Percentiles rank a stretch among this genome's conserved stretches.
Evolutionary conservation across 306 rosid genomes (phyloP).

Genomic region (Oemleria cerasiformis): DNA sequence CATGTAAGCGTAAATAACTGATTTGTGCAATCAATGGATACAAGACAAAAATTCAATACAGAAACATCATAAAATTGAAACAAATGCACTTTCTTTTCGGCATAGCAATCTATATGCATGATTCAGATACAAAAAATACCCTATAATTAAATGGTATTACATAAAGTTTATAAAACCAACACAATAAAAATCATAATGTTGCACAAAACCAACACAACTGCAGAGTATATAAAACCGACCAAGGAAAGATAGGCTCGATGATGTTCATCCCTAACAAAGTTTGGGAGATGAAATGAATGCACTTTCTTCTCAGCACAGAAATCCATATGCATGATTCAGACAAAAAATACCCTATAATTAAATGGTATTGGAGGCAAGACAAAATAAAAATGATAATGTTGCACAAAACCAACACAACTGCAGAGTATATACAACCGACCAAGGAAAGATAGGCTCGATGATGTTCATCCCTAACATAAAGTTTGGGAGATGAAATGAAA

Average conservation of each 20-base stretch:
- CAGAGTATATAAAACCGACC: background rate
- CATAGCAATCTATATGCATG: background rate
- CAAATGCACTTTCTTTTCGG: background rate
- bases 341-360: background rate
- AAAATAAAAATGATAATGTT: background rate
- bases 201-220: background rate
- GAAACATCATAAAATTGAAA: too few species aligned
- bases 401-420: background rate
- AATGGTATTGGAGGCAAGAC: background rate
- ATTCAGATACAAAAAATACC: background rate
- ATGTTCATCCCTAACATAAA: background rate
- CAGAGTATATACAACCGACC: background rate
- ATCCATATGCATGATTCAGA: background rate
- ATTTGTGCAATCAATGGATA: background rate
- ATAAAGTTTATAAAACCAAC: too few species aligned
- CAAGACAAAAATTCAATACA: too few species aligned
- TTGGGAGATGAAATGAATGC: background rate
- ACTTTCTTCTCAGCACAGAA: too few species aligned
- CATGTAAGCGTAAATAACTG: background rate
- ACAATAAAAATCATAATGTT: background rate
- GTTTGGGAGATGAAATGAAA: background rate
- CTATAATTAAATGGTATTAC: background rate
- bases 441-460: background rate
- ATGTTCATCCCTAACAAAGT: background rate
- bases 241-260: background rate